Conservation (phyloP, 306 rosid genomes). For the Vigna mungo region DNA sequence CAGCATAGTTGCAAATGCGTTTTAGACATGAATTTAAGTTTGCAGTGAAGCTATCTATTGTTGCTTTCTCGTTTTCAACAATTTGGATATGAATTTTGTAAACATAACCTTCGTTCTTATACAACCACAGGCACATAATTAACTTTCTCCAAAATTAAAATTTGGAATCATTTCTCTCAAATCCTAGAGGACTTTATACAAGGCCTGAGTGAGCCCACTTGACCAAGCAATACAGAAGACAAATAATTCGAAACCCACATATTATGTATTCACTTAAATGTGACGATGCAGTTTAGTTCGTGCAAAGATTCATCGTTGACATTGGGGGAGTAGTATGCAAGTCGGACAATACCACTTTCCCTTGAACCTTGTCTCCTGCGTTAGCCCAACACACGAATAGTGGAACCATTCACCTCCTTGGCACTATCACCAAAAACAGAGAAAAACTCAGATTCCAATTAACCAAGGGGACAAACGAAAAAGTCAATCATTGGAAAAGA, state of each 20-base stretch:
- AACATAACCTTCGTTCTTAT: background rate
- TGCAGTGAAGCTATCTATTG: too few species aligned
- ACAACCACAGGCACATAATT: background rate
- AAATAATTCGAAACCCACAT: conserved; percentile 36
- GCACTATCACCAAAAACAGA: conserved; percentile 64
- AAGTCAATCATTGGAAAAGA: background rate
- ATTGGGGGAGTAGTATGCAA: conserved; percentile 69
- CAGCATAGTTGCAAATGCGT: too few species aligned
- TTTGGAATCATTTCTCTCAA: conserved; percentile 1
- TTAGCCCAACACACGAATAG: conserved; percentile 93
- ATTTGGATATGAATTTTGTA: too few species aligned
- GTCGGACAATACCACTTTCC: conserved; percentile 99
- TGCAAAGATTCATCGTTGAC: conserved; percentile 50
- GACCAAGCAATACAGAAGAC: conserved; percentile 26
- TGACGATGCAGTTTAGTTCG: conserved; percentile 40
- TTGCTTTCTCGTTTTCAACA: too few species aligned
- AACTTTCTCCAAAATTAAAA: conserved; percentile 36
- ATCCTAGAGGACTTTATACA: conserved; percentile 34
- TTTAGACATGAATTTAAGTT: too few species aligned
- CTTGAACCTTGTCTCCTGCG: conserved; percentile 95
- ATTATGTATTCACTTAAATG: conserved; percentile 30
- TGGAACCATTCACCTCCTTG: conserved; percentile 99
- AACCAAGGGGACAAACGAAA: background rate
- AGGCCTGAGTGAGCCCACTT: conserved; percentile 2
- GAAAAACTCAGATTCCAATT: conserved; percentile 26